phyloP scores from a whole-genome alignment of 306 rosid species.

The Castanea crenata region DNA sequence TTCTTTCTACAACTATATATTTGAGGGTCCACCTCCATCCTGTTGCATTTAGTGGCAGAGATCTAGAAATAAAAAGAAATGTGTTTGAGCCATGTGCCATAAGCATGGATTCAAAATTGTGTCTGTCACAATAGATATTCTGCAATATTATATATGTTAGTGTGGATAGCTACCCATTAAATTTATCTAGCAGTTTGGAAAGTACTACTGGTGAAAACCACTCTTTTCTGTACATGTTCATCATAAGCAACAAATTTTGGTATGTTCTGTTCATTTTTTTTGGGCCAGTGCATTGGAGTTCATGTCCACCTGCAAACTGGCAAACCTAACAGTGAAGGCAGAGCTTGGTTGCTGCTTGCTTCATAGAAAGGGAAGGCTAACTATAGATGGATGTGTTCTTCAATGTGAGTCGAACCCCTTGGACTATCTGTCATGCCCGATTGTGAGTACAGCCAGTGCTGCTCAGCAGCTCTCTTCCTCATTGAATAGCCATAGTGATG shows the following conservation, averaged over 20 bases:
- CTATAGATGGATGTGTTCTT: constrained; percentile 77
- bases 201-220: constrained; percentile 10
- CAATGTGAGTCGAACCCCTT: constrained; percentile 86
- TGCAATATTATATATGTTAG: not conserved
- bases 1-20: not conserved
- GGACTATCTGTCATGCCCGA: constrained; percentile 85
- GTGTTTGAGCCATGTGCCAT: constrained; percentile 11
- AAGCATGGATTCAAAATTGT: not conserved
- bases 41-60: constrained; percentile 33
- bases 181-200: constrained; percentile 32
- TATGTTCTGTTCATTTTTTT: constrained; percentile 35
- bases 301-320: constrained; percentile 81
- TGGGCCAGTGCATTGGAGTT: constrained; percentile 86
- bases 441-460: constrained; percentile 67
- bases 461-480: constrained; percentile 41
- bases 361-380: constrained; percentile 87
- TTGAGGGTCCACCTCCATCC: constrained; percentile 28
- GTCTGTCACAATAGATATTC: not conserved
- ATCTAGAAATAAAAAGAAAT: constrained; percentile 11
- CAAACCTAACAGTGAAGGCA: constrained; percentile 84
- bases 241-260: constrained; percentile 26
- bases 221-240: not conserved
- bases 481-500: constrained; percentile 39
- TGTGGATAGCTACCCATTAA: not conserved
- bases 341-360: constrained; percentile 97